These are phyloP conservation scores for Phytophthora rubi DNA, from an alignment of 352 stramenopile species.

Conservation along the genomic window DNA sequence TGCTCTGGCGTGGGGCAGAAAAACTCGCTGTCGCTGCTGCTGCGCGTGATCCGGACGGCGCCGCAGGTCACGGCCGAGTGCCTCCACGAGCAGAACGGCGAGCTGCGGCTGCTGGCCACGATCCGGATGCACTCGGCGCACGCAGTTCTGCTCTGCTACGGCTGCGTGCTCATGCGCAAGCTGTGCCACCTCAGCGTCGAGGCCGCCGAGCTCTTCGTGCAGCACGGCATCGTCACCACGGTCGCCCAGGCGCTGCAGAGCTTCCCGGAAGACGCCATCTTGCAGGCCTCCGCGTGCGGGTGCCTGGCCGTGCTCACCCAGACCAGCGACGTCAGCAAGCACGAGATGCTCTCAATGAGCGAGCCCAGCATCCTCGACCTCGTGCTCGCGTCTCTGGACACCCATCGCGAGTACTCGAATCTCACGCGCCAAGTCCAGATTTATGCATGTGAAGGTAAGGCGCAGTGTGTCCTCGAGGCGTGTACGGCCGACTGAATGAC, in stretches of 20 bases:
- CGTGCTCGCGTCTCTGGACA: slow-evolving; percentile 54
- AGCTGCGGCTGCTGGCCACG: slow-evolving; percentile 59
- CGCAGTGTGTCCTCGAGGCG: not conserved
- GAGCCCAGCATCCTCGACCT: slow-evolving; percentile 50
- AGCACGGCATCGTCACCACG: slow-evolving; percentile 50
- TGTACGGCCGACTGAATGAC: not conserved
- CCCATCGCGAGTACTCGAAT: slow-evolving; percentile 74
- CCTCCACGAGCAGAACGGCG: slow-evolving; percentile 62
- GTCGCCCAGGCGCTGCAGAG: slow-evolving; percentile 53
- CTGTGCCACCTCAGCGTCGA: slow-evolving; percentile 69
- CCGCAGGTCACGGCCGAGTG: slow-evolving; percentile 76
- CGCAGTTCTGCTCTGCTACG: slow-evolving; percentile 78
- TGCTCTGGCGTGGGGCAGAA: slow-evolving; percentile 43
- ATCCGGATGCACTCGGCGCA: slow-evolving; percentile 65
- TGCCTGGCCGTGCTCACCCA: slow-evolving; percentile 67
- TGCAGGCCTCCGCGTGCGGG: slow-evolving; percentile 58
- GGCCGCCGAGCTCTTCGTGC: not conserved
- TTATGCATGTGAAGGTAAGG: slow-evolving; percentile 75
- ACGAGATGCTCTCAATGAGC: slow-evolving; percentile 56
- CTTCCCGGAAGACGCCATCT: slow-evolving; percentile 73
- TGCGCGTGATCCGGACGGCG: slow-evolving; percentile 64
- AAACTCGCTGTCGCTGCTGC: slow-evolving; percentile 67
- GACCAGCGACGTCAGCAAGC: slow-evolving; percentile 64
- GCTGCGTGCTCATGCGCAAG: slow-evolving; percentile 78
- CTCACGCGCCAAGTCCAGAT: slow-evolving; percentile 81